phyloP scores from a whole-genome alignment of 768 basidiomycete genomes.

The Dacryopinax spathularia region DNA sequence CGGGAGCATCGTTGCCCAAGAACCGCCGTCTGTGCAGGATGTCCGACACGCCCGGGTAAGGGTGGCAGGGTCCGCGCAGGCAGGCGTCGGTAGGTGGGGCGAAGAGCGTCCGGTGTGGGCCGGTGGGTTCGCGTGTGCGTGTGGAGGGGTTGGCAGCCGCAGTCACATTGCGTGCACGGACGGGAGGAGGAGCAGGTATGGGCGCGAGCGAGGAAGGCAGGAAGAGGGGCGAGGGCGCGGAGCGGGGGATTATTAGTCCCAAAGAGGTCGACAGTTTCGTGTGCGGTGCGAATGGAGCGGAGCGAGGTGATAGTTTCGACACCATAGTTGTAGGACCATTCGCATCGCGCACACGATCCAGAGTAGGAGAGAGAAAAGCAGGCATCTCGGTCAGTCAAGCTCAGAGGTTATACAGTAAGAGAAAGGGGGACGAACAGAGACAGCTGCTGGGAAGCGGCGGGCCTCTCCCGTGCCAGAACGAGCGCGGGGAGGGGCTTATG shows the following conservation, averaged over 20 bases:
- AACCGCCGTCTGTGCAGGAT: not conserved
- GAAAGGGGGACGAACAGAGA: not conserved
- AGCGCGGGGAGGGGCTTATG: no score
- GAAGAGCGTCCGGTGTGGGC: not conserved
- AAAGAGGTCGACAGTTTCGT: not conserved
- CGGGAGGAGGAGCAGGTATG: no score
- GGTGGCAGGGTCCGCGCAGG: not conserved
- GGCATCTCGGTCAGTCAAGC: not conserved
- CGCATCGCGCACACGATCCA: not conserved
- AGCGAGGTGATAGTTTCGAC: not conserved
- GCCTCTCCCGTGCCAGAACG: no score
- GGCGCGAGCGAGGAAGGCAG: not conserved
- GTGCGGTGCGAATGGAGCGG: not conserved
- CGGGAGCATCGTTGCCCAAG: not conserved
- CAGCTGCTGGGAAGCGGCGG: no score
- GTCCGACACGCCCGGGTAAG: not conserved
- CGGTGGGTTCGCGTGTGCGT: not conserved
- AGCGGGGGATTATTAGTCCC: not conserved
- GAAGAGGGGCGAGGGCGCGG: not conserved
- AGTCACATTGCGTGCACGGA: no score
- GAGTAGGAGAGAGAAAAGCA: not conserved
- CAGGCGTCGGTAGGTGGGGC: not conserved
- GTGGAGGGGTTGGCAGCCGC: no score
- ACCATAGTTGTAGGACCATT: not conserved
- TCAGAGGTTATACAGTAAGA: not conserved